These are phyloP conservation scores for Erigeron canadensis DNA, from an alignment of 129 eudicot species.

Conservation along the genomic window DNA sequence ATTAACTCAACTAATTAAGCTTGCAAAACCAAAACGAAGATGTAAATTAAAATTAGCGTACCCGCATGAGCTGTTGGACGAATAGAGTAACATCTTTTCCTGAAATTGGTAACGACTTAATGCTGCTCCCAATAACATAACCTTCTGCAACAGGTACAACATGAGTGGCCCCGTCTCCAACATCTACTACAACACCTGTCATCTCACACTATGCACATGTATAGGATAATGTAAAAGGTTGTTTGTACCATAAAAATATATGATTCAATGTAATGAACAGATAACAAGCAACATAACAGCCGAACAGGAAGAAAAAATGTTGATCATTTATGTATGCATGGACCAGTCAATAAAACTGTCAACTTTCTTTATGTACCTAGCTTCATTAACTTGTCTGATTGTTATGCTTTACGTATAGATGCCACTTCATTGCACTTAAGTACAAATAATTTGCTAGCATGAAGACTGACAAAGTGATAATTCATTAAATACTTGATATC, in stretches of 20 bases:
- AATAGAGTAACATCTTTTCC: constrained; percentile 86
- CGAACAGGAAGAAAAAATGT: background rate
- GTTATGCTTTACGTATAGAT: background rate
- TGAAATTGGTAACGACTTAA: constrained; percentile 77
- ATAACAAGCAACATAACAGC: constrained; percentile 2
- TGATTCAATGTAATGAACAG: background rate
- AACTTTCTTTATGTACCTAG: background rate
- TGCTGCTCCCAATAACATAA: constrained; percentile 97
- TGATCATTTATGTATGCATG: background rate
- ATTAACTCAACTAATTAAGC: background rate
- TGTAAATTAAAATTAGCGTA: constrained; percentile 34
- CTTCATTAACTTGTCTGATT: background rate
- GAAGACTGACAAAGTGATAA: background rate
- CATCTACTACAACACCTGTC: constrained; percentile 98
- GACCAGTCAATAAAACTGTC: background rate
- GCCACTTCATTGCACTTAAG: background rate
- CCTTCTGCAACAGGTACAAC: constrained; percentile 99
- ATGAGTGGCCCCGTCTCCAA: constrained; percentile 97
- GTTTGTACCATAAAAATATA: background rate
- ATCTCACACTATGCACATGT: constrained; percentile 78
- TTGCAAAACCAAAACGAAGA: constrained; percentile 6
- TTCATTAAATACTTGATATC: constrained; percentile 1
- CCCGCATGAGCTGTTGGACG: constrained; percentile 90
- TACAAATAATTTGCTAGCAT: background rate
- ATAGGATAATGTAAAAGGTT: constrained; percentile 25